Evolutionary conservation across 2,329 filamentous ascomycete genomes (phyloP), one percentile per base, ranked within the genome.

Genomic region (Colletotrichum karsti): DNA sequence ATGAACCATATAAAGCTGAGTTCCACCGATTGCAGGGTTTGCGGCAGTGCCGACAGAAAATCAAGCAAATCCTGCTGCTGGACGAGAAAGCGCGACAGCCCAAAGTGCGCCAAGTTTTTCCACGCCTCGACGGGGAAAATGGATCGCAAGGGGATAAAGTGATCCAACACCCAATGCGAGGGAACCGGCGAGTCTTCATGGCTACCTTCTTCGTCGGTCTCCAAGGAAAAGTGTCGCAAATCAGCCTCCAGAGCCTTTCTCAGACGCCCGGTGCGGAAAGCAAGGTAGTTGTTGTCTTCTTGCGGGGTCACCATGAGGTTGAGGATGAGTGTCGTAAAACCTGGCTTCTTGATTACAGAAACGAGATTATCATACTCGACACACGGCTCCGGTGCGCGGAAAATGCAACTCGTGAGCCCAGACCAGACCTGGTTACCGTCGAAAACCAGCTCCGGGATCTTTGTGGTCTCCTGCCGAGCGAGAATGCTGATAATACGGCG

Each of bases 391-490:
- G 35, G 24, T 15, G 46, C 15, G 5, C 74, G 71, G 57, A 80
- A 79, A 8, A 79, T 68, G n/a, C 66, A 70, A 22, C 71, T 75
- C 12, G 74, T 79, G 0, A 82, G 67, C 1, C 79, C 78, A 0
- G 74, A 78, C 2, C 61, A 8, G 5, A 80, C 63, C 10, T 70
- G 46, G 48, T 77, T 69, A 3, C 68, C 71, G 51, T 82, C 77
- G 6, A 83, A 13, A 5, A 77, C 37, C 3, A 84, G 69, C 51
- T 81, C 80, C 2, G 75, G 68, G 13, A 84, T 59, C 5, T 65
- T 63, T 3, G 44, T 15, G 41, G 18, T 28, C 7, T 2, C 8
- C 12, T 44, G 41, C 57, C 71, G 51, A 1, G 76, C 72, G 10
- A 80, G 71, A 7, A 71, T 72, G 4, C 72, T 69, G 4, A 74